A percentile compares a stretch with the other conserved stretches of the same genome.
phyloP scores from a whole-genome alignment of 2,329 filamentous ascomycete genomes.

The Arachnomyces sp. region DNA sequence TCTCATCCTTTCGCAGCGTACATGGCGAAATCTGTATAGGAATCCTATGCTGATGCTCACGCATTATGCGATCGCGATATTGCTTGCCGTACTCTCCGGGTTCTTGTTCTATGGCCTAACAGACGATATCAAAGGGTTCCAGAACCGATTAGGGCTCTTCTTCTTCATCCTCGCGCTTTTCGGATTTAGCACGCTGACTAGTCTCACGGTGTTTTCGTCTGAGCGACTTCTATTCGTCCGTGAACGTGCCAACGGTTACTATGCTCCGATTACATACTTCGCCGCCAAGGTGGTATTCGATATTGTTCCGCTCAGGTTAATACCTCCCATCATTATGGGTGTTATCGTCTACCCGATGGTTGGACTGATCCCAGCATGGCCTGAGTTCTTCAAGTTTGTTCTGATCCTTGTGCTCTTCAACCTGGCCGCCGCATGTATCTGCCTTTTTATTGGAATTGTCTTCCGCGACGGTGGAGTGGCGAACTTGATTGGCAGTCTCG shows the following conservation, averaged over 20 bases:
- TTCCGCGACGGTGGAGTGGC: slow-evolving; percentile 88
- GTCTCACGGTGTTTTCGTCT: slow-evolving; percentile 83
- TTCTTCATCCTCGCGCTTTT: slow-evolving; percentile 95
- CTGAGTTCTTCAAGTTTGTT: slow-evolving; percentile 85
- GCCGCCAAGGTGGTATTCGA: slow-evolving; percentile 96
- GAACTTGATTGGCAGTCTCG: slow-evolving; percentile 84
- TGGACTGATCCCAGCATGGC: slow-evolving; percentile 71
- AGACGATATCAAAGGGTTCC: slow-evolving; percentile 93
- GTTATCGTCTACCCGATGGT: slow-evolving; percentile 98
- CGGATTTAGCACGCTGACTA: slow-evolving; percentile 92
- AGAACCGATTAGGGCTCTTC: slow-evolving; percentile 93
- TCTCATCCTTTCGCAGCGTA: slow-evolving; percentile 77
- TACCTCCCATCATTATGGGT: slow-evolving; percentile 91
- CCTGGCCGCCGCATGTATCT: slow-evolving; percentile 84
- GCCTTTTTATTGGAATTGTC: slow-evolving; percentile 90
- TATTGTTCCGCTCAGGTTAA: slow-evolving; percentile 84
- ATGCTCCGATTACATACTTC: slow-evolving; percentile 89
- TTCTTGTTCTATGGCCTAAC: slow-evolving; percentile 95
- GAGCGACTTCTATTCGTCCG: slow-evolving; percentile 87
- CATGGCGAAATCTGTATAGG: slow-evolving; percentile 94
- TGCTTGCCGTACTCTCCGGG: slow-evolving; percentile 87
- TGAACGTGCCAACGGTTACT: slow-evolving; percentile 94
- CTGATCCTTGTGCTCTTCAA: slow-evolving; percentile 93
- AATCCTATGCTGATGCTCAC: slow-evolving; percentile 98
- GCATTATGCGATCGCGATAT: slow-evolving; percentile 93